A percentile compares a stretch with the other conserved stretches of the same genome.
phyloP scores from a whole-genome alignment of 2,329 filamentous ascomycete species.

The Curvularia verruculosa region DNA sequence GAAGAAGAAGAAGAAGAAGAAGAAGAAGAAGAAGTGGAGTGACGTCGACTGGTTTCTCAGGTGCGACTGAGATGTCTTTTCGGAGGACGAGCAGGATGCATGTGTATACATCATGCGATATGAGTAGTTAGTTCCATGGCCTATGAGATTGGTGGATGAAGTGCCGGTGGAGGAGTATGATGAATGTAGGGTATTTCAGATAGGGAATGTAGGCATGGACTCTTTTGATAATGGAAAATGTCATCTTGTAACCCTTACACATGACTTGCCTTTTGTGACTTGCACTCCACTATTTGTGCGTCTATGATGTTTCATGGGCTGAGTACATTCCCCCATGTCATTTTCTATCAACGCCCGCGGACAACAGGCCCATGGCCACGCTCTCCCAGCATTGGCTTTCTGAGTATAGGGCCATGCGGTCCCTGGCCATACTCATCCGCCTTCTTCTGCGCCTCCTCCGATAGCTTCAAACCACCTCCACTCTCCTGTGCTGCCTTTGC shows the following conservation, averaged over 20 bases:
- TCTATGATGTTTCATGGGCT: too few relatives aligned
- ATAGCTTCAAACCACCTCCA: background rate
- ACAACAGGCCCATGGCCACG: conserved; percentile 40
- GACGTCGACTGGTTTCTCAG: background rate
- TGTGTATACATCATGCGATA: background rate
- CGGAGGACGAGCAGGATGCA: background rate
- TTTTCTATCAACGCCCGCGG: background rate
- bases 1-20: background rate
- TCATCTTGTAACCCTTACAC: background rate
- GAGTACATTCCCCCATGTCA: too few relatives aligned
- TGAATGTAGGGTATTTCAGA: background rate
- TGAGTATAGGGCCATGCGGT: conserved; percentile 22
- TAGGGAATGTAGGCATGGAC: background rate
- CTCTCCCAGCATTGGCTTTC: conserved; percentile 33
- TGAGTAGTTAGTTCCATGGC: background rate
- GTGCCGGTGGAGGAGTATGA: background rate
- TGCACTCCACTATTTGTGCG: too few relatives aligned
- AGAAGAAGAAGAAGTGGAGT: background rate
- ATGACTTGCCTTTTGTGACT: background rate
- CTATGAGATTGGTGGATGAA: background rate
- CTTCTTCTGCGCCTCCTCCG: conserved; percentile 8
- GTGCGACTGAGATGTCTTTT: background rate
- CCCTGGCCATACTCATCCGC: conserved; percentile 10
- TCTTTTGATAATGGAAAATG: background rate
- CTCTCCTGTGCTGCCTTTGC: background rate